phyloP scores from a whole-genome alignment of 768 basidiomycete genomes.

The Sarcodon sp. region DNA sequence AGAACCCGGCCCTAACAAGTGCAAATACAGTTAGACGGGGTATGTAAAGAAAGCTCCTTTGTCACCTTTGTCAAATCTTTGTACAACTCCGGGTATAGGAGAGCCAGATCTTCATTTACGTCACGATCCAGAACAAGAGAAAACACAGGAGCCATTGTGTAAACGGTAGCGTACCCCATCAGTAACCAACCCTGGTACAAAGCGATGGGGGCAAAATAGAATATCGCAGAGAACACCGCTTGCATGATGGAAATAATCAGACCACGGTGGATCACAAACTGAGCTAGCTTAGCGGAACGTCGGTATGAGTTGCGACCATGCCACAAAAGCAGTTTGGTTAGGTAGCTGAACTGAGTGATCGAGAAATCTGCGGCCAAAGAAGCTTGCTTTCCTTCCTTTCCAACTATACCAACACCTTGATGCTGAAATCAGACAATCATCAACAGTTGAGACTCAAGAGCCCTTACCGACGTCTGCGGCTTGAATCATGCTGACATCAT shows the following conservation, averaged over 20 bases:
- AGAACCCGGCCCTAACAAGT: constrained; percentile 69
- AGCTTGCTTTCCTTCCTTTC: constrained; percentile 98
- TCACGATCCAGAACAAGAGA: constrained; percentile 93
- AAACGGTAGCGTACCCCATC: constrained; percentile 91
- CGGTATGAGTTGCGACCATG: constrained; percentile 98
- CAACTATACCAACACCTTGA: constrained; percentile 90
- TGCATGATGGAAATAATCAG: constrained; percentile 97
- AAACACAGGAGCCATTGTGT: constrained; percentile 98
- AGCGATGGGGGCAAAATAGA: constrained; percentile 92
- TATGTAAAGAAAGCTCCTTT: not conserved
- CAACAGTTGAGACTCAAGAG: not conserved
- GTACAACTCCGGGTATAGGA: constrained; percentile 95
- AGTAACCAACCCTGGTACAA: constrained; percentile 97
- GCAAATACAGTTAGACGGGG: not conserved
- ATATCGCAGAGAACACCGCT: constrained; percentile 88
- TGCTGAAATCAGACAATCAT: not conserved
- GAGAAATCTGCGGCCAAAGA: constrained; percentile 99
- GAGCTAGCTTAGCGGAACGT: constrained; percentile 92
- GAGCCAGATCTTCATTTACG: constrained; percentile 88
- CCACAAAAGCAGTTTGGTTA: constrained; percentile 96
- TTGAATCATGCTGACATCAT: constrained; percentile 99
- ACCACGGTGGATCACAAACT: constrained; percentile 97
- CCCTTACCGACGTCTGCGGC: constrained; percentile 93
- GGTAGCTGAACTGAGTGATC: constrained; percentile 89
- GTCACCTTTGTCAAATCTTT: constrained; percentile 92